Conservation (phyloP, 2,329 filamentous ascomycete genomes). For the Neonectria hederae region DNA sequence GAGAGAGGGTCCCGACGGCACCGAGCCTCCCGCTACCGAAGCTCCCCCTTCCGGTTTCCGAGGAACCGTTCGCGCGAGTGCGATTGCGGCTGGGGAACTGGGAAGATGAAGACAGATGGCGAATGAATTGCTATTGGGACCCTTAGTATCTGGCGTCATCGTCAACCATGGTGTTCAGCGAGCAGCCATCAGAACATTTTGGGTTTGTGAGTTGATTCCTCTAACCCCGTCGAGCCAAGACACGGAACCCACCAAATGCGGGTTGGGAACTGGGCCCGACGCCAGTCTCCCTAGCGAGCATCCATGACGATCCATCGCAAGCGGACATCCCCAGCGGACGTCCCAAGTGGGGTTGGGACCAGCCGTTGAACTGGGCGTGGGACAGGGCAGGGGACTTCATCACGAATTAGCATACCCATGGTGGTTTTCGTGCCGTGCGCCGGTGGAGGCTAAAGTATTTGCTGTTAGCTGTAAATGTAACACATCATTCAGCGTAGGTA, state of each 20-base stretch:
- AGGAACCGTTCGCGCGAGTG: not conserved
- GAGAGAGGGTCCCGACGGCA: not conserved
- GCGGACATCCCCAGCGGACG: not conserved
- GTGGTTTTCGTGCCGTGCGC: constrained; percentile 26
- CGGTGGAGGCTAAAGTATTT: constrained; percentile 7
- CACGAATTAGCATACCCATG: constrained; percentile 11
- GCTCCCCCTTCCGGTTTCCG: not conserved
- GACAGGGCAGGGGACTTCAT: not conserved
- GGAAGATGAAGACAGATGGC: constrained; percentile 5
- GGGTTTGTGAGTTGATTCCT: constrained; percentile 23
- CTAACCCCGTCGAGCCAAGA: constrained; percentile 14
- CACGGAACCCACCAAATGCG: constrained; percentile 18
- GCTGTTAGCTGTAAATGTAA: not conserved
- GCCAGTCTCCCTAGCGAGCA: constrained; percentile 10
- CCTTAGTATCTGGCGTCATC: constrained; percentile 14
- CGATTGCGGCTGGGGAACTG: constrained; percentile 4
- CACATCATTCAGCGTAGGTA: not conserved
- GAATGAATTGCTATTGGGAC: not conserved
- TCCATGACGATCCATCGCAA: not conserved
- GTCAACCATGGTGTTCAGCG: constrained; percentile 18
- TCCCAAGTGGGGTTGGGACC: not conserved
- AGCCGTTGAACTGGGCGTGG: no score
- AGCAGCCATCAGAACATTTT: constrained; percentile 24
- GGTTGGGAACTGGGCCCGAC: constrained; percentile 4
- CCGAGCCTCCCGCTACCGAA: not conserved